Evolutionary conservation across 768 basidiomycete genomes (phyloP).

Genomic region (Porpolomopsis calyptriformis): DNA sequence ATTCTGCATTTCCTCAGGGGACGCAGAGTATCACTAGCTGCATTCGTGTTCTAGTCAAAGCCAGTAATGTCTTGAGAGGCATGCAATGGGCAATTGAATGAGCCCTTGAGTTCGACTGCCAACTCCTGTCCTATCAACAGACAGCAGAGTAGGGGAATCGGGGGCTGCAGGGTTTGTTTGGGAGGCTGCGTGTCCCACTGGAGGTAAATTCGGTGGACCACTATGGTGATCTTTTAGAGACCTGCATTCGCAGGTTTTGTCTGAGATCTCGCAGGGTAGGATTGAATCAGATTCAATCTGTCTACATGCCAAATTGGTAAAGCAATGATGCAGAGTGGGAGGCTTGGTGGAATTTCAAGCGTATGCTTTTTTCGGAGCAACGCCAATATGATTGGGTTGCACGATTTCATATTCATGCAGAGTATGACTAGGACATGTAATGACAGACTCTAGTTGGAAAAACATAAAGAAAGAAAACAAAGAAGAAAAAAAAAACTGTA

Average conservation of each 20-base stretch:
- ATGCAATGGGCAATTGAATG: constrained; percentile 14
- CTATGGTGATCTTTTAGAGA: constrained; percentile 26
- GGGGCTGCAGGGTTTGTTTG: constrained; percentile 35
- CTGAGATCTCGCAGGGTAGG: constrained; percentile 24
- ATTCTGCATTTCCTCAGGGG: constrained; percentile 31
- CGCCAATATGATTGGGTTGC: constrained; percentile 23
- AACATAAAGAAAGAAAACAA: neutral
- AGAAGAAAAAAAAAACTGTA: neutral
- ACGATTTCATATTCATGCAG: constrained; percentile 20
- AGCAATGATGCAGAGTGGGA: constrained; percentile 17
- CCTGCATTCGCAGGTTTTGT: constrained; percentile 25
- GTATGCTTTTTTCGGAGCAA: constrained; percentile 29
- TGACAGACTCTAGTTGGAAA: neutral
- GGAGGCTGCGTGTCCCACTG: constrained; percentile 31
- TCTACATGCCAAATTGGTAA: constrained; percentile 31
- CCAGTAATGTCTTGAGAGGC: constrained; percentile 14
- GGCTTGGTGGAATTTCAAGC: constrained; percentile 27
- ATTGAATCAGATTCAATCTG: constrained; percentile 30
- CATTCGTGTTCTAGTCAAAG: constrained; percentile 31
- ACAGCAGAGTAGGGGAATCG: constrained; percentile 45
- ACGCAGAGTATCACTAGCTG: constrained; percentile 7
- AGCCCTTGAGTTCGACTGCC: constrained; percentile 20
- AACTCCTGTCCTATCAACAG: constrained; percentile 36
- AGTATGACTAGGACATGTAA: neutral
- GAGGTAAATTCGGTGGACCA: constrained; percentile 19